Base-by-base conservation (phyloP, 2,329 filamentous ascomycete species). In the Alternaria consortialis region DNA sequence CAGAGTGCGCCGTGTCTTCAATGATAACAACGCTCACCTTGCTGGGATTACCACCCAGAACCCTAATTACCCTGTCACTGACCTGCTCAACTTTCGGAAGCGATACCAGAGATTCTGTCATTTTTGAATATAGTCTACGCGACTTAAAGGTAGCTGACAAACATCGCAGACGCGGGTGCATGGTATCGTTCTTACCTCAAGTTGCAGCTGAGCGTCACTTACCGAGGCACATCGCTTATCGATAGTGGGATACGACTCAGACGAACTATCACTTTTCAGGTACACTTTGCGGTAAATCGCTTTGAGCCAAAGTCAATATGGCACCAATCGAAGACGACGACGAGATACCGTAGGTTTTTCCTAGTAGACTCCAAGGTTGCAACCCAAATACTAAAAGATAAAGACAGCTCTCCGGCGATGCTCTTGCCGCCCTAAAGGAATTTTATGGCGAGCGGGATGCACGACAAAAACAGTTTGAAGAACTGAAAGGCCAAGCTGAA, bases 1-100 rank as follows among this genome's bases (percentile, higher is more conserved):
- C 48, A 74, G 67, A 53, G 32, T n/a, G 43, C 40, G 20, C 40
- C 17, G 5, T 27, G 36, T 17, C 1, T 15, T 53, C 27, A 31
- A 31, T 23, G 27, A n/a, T 23, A 23, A 39, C 29, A 23, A 36
- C 9, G 53, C 79, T 74, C 70, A 89, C 88, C 83, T 97, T 97
- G 74, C 91, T 88, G 12, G 95, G 94, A 79, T 99, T 99, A 8
- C 91, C 93, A 60, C 91, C 95, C 17, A 98, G 84, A 63, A 99
- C 91, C 57, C 95, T 87, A 64, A 97, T 90, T 44, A 94, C 91
- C 13, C 86, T 83, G 20, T 91, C 86, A 74, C 91, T 94, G 56
- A 98, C 84, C 62, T 90, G 88, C 79, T 94, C 89, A 52, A 97
- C 86, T 62, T 90, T 88, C 5, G 89, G 88, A 13, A 98, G 84